These are phyloP conservation scores for Dactylorhiza incarnata DNA, from an alignment of 106 monocot genomes.

Conservation along the genomic window DNA sequence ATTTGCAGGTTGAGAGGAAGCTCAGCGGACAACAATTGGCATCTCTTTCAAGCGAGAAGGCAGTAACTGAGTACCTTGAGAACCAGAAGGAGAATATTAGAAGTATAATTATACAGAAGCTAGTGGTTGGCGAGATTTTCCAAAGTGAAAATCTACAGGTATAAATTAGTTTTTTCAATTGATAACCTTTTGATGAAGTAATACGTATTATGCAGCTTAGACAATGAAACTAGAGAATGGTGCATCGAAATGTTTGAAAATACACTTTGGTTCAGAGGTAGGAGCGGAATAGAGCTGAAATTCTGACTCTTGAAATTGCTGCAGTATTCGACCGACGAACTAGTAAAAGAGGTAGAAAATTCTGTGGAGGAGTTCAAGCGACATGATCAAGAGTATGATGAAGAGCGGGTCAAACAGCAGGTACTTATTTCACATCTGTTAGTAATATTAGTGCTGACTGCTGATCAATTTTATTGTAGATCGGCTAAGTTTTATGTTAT, in stretches of 20 bases:
- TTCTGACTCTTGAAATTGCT: constrained; percentile 10
- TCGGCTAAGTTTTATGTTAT: neutral
- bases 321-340: constrained; percentile 71
- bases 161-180: neutral
- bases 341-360: constrained; percentile 81
- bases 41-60: constrained; percentile 76
- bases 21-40: constrained; percentile 60
- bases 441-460: neutral
- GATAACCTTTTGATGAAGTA: neutral
- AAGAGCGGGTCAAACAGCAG: constrained; percentile 73
- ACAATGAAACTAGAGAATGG: neutral
- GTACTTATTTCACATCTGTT: constrained; percentile 16
- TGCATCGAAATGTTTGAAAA: neutral
- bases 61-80: constrained; percentile 66
- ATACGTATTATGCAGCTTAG: neutral
- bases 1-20: constrained; percentile 48
- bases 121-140: constrained; percentile 87
- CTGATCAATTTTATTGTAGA: neutral
- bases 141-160: constrained; percentile 85
- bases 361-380: constrained; percentile 81
- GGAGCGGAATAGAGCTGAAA: neutral
- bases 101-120: constrained; percentile 80
- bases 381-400: constrained; percentile 92
- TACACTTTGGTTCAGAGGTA: neutral
- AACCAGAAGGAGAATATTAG: constrained; percentile 65